These are phyloP conservation scores for Penicillium verhagenii DNA, from an alignment of 495 filamentous ascomycete genomes.

Conservation along the genomic window DNA sequence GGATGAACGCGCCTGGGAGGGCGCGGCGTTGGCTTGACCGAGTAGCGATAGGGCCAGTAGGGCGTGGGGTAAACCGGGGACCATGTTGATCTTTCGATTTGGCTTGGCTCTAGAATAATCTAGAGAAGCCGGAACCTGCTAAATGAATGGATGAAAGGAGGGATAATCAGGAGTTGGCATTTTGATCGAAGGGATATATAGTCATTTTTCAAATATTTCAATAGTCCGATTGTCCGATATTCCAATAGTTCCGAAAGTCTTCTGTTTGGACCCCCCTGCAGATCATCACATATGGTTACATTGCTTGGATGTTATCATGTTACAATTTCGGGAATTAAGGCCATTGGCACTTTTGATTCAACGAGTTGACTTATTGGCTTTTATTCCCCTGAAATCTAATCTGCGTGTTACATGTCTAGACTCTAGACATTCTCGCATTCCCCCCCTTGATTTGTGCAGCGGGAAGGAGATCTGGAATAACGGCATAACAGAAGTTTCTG, in stretches of 20 bases:
- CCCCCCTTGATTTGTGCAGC: too few relatives aligned
- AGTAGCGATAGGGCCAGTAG: slow-evolving; percentile 11
- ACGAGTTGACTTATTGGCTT: background rate
- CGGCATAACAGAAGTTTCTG: too few relatives aligned
- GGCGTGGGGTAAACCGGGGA: slow-evolving; percentile 4
- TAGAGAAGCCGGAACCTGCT: too few relatives aligned
- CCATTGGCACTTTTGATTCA: background rate
- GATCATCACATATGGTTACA: slow-evolving; percentile 18
- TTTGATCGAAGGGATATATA: background rate
- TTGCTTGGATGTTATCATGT: slow-evolving; percentile 1
- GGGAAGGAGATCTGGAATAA: too few relatives aligned
- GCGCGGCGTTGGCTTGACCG: background rate
- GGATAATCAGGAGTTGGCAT: too few relatives aligned
- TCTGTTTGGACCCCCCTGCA: slow-evolving; percentile 4
- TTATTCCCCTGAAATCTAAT: background rate
- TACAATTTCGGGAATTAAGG: background rate
- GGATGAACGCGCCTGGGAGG: background rate
- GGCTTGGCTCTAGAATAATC: too few relatives aligned
- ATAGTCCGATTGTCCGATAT: too few relatives aligned
- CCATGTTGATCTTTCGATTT: slow-evolving; percentile 8
- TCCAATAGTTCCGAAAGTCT: too few relatives aligned
- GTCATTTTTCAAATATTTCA: too few relatives aligned
- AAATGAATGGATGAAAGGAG: background rate
- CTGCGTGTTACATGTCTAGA: too few relatives aligned
- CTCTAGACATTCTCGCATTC: background rate